phyloP scores from a whole-genome alignment of 768 basidiomycete genomes.

The Suillus clintonianus region DNA sequence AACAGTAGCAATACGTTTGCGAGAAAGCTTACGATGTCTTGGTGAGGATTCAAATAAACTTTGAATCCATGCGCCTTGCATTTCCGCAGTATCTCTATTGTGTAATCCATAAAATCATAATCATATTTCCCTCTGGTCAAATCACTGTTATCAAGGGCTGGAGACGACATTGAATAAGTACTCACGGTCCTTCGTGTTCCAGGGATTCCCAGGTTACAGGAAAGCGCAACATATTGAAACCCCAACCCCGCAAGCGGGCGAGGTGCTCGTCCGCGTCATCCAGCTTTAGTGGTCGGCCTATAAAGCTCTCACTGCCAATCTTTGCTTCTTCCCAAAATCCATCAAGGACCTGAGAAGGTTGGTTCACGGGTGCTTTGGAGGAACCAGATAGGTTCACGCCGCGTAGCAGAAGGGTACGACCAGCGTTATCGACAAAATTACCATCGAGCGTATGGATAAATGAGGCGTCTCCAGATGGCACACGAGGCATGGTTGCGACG shows the following conservation, averaged over 20 bases:
- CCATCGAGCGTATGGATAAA: constrained; percentile 68
- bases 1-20: background rate
- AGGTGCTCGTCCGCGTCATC: constrained; percentile 91
- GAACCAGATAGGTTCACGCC: constrained; percentile 96
- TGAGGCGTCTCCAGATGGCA: constrained; percentile 60
- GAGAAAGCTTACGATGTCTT: constrained; percentile 72
- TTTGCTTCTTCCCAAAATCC: constrained; percentile 86
- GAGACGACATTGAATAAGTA: constrained; percentile 22
- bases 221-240: constrained; percentile 83
- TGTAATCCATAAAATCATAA: constrained; percentile 90
- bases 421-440: constrained; percentile 72
- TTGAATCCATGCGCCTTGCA: constrained; percentile 92
- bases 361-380: constrained; percentile 77
- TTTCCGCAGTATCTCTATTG: constrained; percentile 80
- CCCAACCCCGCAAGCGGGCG: constrained; percentile 86
- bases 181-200: constrained; percentile 95
- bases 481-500: constrained; percentile 59
- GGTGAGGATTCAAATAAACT: constrained; percentile 94
- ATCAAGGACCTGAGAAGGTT: constrained; percentile 67
- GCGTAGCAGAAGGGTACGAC: constrained; percentile 79
- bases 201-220: constrained; percentile 94
- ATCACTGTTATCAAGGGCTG: constrained; percentile 1
- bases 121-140: constrained; percentile 80
- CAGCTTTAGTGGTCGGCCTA: constrained; percentile 77
- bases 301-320: constrained; percentile 65